Evolutionary conservation across 2,329 filamentous ascomycete genomes (phyloP).

Genomic region (Arthroderma uncinatum): DNA sequence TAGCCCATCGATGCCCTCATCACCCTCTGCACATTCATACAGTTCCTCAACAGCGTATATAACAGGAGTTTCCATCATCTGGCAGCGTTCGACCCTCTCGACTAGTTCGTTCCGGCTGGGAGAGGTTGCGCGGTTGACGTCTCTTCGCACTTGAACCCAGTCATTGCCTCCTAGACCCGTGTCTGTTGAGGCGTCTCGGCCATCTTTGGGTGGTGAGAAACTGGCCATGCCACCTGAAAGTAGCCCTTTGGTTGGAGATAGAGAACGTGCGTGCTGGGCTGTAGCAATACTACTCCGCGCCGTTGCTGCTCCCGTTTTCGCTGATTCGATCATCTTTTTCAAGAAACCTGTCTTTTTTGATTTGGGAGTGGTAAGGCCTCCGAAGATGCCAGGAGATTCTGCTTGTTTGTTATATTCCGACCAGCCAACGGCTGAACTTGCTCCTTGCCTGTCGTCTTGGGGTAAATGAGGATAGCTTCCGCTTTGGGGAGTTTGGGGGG

Average conservation of each 20-base stretch:
- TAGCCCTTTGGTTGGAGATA: conserved; percentile 40
- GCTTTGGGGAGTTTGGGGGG: conserved; percentile 46
- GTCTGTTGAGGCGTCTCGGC: conserved; percentile 49
- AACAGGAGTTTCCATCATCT: conserved; percentile 86
- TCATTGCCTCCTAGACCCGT: conserved; percentile 58
- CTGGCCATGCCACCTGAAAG: conserved; percentile 38
- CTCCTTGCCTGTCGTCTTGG: conserved; percentile 50
- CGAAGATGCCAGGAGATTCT: conserved; percentile 58
- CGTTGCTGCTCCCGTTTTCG: conserved; percentile 85
- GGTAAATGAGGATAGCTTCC: conserved; percentile 87
- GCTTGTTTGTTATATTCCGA: conserved; percentile 42
- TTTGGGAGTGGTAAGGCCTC: conserved; percentile 65
- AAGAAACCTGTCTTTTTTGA: conserved; percentile 81
- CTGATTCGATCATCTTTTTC: conserved; percentile 87
- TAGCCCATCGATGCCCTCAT: conserved; percentile 75
- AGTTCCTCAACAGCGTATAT: conserved; percentile 84
- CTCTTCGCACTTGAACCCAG: conserved; percentile 95
- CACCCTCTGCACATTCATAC: conserved; percentile 72
- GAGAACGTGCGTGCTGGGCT: conserved; percentile 39
- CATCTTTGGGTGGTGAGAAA: conserved; percentile 23
- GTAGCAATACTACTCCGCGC: conserved; percentile 74
- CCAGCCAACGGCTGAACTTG: conserved; percentile 57
- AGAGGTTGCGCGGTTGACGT: conserved; percentile 91
- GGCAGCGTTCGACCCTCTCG: conserved; percentile 77
- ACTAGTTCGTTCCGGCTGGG: conserved; percentile 76